Conservation (phyloP, 2,329 filamentous ascomycete genomes). For the Monosporascus sp. region DNA sequence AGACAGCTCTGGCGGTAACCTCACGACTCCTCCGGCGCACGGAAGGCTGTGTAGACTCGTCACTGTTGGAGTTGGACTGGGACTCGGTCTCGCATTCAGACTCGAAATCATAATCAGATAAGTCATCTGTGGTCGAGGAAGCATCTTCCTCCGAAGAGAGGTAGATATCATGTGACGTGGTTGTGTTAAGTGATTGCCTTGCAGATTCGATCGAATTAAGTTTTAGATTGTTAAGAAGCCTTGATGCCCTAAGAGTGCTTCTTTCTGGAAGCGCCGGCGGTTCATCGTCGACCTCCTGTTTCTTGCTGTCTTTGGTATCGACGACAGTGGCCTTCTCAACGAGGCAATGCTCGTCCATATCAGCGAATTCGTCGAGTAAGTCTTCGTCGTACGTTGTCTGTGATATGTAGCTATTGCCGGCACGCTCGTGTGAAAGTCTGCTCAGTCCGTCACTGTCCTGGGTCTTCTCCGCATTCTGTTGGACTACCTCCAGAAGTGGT, state of each 20-base stretch:
- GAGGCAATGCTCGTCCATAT: conserved; percentile 21
- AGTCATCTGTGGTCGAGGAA: conserved; percentile 56
- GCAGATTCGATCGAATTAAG: conserved; percentile 27
- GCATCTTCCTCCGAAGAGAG: conserved; percentile 62
- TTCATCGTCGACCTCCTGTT: conserved; percentile 19
- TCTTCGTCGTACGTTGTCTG: conserved; percentile 16
- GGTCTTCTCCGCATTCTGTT: background rate
- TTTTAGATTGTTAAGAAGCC: conserved; percentile 37
- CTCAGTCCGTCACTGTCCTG: no score
- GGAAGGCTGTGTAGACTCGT: conserved; percentile 21
- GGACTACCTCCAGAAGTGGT: background rate
- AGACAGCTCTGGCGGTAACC: conserved; percentile 53
- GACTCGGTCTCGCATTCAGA: conserved; percentile 25
- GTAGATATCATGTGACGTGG: conserved; percentile 54
- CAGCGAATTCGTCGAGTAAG: conserved; percentile 18
- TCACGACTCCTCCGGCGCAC: conserved; percentile 39
- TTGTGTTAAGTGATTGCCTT: conserved; percentile 24
- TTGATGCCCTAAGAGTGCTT: conserved; percentile 44
- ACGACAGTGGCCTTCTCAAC: conserved; percentile 23
- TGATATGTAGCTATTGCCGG: conserved; percentile 15
- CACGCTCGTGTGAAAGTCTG: conserved; percentile 8
- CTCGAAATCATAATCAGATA: conserved; percentile 49
- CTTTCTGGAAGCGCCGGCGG: conserved; percentile 45
- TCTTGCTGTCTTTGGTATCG: conserved; percentile 19
- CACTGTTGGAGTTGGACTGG: conserved; percentile 30